A percentile compares a stretch with the other conserved stretches of the same genome.
Conservation (phyloP, 768 basidiomycete species). For the Serendipita sp. region DNA sequence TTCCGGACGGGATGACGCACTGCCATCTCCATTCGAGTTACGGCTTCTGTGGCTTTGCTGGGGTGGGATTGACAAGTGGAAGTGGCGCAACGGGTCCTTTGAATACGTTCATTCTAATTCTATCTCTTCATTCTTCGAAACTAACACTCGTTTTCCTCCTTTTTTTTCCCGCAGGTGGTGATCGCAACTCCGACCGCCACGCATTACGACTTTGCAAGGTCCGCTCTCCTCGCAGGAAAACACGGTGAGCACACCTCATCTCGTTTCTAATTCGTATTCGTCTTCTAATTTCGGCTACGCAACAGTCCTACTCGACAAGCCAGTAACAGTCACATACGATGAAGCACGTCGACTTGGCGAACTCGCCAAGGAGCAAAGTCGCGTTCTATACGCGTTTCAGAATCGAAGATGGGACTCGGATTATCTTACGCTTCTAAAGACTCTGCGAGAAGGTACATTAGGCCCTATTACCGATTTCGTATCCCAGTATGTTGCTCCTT, state of each 20-base stretch:
- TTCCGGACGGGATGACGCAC: too few relatives aligned
- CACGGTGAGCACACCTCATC: slow-evolving; percentile 32
- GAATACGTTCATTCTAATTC: too few relatives aligned
- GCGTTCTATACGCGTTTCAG: slow-evolving; percentile 56
- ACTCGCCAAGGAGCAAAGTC: slow-evolving; percentile 40
- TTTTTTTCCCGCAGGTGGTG: slow-evolving; percentile 17
- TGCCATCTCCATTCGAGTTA: too few relatives aligned
- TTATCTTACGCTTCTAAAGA: slow-evolving; percentile 44
- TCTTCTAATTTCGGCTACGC: background rate
- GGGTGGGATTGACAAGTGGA: too few relatives aligned
- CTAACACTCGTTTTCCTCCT: too few relatives aligned
- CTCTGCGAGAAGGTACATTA: slow-evolving; percentile 33
- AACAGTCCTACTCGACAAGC: slow-evolving; percentile 61
- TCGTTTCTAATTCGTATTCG: background rate
- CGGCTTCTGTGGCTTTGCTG: too few relatives aligned
- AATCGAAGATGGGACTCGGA: slow-evolving; percentile 70
- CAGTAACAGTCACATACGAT: slow-evolving; percentile 41
- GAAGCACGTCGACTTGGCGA: slow-evolving; percentile 44
- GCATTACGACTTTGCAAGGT: slow-evolving; percentile 51
- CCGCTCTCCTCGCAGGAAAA: slow-evolving; percentile 48
- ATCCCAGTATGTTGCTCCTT: slow-evolving; percentile 37
- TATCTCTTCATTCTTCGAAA: too few relatives aligned
- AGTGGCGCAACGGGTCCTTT: too few relatives aligned
- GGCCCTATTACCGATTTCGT: slow-evolving; percentile 56
- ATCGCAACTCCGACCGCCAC: slow-evolving; percentile 60